phyloP scores from a whole-genome alignment of 208 protist genomes.

The Leishmania amazonensis region DNA sequence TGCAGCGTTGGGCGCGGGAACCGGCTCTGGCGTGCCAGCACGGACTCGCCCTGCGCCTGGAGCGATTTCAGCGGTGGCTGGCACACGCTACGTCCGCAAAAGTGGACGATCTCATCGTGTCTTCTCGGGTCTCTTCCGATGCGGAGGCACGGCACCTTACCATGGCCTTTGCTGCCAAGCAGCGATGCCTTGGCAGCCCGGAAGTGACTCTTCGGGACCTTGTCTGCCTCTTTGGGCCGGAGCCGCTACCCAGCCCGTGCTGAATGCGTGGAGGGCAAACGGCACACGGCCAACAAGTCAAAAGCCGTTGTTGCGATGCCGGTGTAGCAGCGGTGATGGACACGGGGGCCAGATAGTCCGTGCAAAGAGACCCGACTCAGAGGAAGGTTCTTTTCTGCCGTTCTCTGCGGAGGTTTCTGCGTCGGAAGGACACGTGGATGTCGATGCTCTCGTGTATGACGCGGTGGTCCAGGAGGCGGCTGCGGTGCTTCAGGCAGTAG shows the following conservation, averaged over 20 bases:
- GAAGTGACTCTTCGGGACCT: background rate
- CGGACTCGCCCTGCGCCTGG: conserved; percentile 2
- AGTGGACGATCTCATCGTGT: background rate
- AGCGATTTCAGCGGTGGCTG: conserved; percentile 19
- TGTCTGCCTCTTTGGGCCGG: background rate
- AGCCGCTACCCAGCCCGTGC: background rate
- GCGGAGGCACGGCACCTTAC: background rate
- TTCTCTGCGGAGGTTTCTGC: background rate
- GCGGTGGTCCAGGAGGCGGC: conserved; percentile 15
- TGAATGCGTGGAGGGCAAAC: background rate
- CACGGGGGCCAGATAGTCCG: background rate
- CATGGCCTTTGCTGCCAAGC: background rate
- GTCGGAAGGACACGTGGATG: background rate
- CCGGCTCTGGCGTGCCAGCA: background rate
- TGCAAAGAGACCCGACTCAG: background rate
- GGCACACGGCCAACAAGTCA: background rate
- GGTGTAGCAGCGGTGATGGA: background rate
- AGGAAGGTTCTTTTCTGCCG: background rate
- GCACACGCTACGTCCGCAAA: background rate
- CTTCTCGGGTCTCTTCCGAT: background rate
- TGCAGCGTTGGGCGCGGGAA: background rate
- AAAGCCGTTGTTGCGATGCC: background rate
- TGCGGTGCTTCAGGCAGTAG: background rate
- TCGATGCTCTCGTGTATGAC: conserved; percentile 16
- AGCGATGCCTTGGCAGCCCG: background rate